phyloP scores from a whole-genome alignment of 2,329 filamentous ascomycete genomes.

The Calcarisporium arbuscula region DNA sequence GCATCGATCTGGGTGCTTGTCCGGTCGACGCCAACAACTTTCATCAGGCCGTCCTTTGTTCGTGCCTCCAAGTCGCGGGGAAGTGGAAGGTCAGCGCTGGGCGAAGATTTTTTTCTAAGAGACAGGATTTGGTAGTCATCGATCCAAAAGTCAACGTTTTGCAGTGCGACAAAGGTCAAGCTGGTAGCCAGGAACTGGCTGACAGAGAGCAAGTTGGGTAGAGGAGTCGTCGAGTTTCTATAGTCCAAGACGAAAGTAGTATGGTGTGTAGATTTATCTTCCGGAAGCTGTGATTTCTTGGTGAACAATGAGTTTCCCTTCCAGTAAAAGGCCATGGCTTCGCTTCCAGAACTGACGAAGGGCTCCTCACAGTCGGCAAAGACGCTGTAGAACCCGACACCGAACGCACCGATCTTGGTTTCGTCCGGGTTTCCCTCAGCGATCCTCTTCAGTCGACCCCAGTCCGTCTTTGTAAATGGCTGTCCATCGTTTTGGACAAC shows the following conservation, averaged over 20 bases:
- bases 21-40: constrained; percentile 69
- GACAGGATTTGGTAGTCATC: constrained; percentile 78
- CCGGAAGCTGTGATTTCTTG: constrained; percentile 68
- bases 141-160: constrained; percentile 83
- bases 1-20: constrained; percentile 92
- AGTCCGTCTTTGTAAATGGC: constrained; percentile 83
- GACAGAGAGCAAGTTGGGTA: constrained; percentile 80
- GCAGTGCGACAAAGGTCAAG: constrained; percentile 86
- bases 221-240: constrained; percentile 76
- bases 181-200: constrained; percentile 92
- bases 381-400: constrained; percentile 97
- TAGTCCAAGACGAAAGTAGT: constrained; percentile 96
- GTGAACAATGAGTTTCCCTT: constrained; percentile 98
- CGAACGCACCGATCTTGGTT: constrained; percentile 97
- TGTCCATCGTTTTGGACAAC: constrained; percentile 89
- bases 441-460: constrained; percentile 88
- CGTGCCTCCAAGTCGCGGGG: constrained; percentile 74
- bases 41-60: constrained; percentile 87
- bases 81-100: constrained; percentile 63
- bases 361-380: constrained; percentile 98
- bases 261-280: constrained; percentile 58
- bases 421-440: constrained; percentile 99
- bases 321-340: constrained; percentile 99
- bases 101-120: constrained; percentile 79
- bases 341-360: constrained; percentile 85